Conservation (phyloP, 2,329 filamentous ascomycete genomes). For the Cadophora luteo-olivacea region DNA sequence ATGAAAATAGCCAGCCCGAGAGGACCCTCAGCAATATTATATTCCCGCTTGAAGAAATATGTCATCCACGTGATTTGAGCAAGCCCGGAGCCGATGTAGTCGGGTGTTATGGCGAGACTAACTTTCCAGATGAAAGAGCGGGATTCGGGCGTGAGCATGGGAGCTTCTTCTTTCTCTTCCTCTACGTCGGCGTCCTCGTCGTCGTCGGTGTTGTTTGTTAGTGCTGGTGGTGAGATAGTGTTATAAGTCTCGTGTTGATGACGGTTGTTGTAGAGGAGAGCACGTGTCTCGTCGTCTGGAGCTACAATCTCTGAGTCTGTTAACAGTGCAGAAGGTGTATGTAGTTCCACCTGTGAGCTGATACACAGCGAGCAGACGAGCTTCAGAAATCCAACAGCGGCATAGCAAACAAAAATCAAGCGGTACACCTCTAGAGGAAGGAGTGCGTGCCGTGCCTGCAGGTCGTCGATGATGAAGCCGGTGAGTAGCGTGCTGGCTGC, state of each 20-base stretch:
- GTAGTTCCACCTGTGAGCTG: background rate
- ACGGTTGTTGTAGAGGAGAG: background rate
- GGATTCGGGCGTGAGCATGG: slow-evolving; percentile 6
- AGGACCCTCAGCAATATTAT: background rate
- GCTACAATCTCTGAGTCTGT: background rate
- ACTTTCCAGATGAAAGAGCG: slow-evolving; percentile 10
- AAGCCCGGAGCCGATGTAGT: background rate
- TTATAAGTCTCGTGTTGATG: background rate
- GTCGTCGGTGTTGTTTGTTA: background rate
- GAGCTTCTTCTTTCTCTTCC: background rate
- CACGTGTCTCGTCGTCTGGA: background rate
- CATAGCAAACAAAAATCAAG: background rate
- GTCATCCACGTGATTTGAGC: slow-evolving; percentile 13
- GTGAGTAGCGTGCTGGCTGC: slow-evolving; percentile 1
- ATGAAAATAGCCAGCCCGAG: slow-evolving; percentile 11
- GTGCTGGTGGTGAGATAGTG: background rate
- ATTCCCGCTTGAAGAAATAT: slow-evolving; percentile 15
- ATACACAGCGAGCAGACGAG: background rate
- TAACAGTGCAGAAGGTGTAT: background rate
- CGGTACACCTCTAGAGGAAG: background rate
- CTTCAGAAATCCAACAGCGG: background rate
- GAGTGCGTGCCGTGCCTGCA: background rate
- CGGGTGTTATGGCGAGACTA: background rate
- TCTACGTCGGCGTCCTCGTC: background rate
- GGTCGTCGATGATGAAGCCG: background rate